Evolutionary conservation across 1,284 basidiomycete genomes (phyloP).

Genomic region (Ustilago curta): DNA sequence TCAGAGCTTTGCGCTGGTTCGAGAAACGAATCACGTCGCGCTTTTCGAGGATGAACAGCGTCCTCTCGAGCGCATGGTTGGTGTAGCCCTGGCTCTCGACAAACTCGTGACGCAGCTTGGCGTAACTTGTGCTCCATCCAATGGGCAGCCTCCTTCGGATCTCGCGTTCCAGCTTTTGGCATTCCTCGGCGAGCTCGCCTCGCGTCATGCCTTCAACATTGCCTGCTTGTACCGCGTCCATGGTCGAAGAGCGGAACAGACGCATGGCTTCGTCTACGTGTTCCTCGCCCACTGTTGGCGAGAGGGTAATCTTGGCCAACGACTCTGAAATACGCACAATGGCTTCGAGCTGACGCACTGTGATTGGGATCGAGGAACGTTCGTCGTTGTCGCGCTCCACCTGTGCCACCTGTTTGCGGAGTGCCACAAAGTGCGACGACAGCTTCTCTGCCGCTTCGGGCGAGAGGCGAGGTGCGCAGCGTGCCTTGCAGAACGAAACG

Average conservation of each 20-base stretch:
- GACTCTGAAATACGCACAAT: conserved; percentile 99
- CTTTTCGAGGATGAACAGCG: conserved; percentile 92
- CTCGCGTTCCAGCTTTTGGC: conserved; percentile 90
- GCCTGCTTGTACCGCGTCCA: conserved; percentile 96
- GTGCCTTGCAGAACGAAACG: conserved; percentile 93
- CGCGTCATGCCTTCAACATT: conserved; percentile 93
- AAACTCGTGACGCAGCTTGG: conserved; percentile 93
- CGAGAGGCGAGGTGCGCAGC: conserved; percentile 94
- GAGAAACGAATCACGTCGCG: conserved; percentile 92
- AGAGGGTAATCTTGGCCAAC: conserved; percentile 91
- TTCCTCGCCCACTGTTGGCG: conserved; percentile 85
- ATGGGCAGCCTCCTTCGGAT: conserved; percentile 88
- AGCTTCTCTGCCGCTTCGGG: conserved; percentile 95
- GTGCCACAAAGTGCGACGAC: conserved; percentile 92
- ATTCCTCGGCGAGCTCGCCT: conserved; percentile 93
- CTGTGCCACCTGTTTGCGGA: conserved; percentile 94
- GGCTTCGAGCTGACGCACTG: conserved; percentile 97
- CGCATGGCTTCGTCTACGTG: conserved; percentile 99
- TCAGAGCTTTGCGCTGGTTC: conserved; percentile 66
- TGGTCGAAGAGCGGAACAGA: conserved; percentile 97
- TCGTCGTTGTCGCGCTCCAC: conserved; percentile 98
- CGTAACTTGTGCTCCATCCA: conserved; percentile 96
- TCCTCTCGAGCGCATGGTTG: conserved; percentile 87
- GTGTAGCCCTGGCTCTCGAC: conserved; percentile 83
- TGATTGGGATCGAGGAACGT: conserved; percentile 97